A percentile compares a stretch with the other conserved stretches of the same genome.
Evolutionary conservation across 345 rosid species (phyloP).

Genomic region (Melaleuca quinquenervia): DNA sequence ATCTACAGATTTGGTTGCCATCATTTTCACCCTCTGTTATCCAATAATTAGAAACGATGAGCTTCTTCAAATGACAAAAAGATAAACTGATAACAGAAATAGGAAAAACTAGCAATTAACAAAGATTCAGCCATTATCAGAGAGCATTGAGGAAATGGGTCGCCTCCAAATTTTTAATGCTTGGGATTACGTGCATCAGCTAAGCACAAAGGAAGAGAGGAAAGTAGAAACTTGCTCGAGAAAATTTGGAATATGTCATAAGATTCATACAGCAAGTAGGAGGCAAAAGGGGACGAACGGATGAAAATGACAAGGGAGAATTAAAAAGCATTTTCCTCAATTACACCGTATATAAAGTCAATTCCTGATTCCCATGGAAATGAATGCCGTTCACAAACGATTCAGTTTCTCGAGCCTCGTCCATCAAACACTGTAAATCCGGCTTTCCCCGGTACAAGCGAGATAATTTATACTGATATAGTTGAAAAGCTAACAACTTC

Average conservation of each 20-base stretch:
- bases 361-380: slow-evolving; percentile 1
- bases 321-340: slow-evolving; percentile 6
- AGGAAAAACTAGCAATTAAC: background rate
- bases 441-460: background rate
- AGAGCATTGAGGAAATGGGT: background rate
- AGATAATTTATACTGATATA: background rate
- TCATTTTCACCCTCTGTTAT: slow-evolving; percentile 25
- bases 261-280: background rate
- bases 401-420: background rate
- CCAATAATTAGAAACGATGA: background rate
- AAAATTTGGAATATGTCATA: background rate
- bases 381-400: background rate
- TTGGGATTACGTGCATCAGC: background rate
- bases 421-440: background rate
- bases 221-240: background rate
- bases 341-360: slow-evolving; percentile 9
- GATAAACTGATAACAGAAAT: background rate
- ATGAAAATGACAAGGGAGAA: background rate
- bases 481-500: background rate
- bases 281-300: background rate
- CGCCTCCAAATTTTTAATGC: background rate
- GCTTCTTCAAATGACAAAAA: background rate
- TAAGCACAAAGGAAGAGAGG: background rate
- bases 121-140: background rate
- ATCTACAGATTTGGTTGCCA: slow-evolving; percentile 21